Evolutionary conservation across 495 filamentous ascomycete genomes (phyloP), one percentile per base, ranked within the genome.

Genomic region (Trichocladium antarcticum): DNA sequence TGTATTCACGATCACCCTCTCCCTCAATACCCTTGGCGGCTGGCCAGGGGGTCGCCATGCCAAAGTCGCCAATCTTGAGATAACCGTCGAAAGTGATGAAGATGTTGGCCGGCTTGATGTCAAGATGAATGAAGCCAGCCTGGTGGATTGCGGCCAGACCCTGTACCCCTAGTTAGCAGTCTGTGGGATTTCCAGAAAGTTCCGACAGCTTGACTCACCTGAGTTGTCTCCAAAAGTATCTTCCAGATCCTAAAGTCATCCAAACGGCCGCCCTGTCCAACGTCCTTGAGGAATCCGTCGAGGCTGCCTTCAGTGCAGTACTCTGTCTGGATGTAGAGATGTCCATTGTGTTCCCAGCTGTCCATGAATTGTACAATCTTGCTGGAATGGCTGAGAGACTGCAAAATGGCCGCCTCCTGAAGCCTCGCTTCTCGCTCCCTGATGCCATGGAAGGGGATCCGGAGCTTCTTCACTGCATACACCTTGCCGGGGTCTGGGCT

Each of bases 201-300:
- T n/a, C 6, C 9, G n/a, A 50, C 34, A 3, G 2, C 31, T 11
- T 6, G 10, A 73, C 79, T 65, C 75, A 90, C 87, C 72, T 82
- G 69, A 54, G 81, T 74, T 32, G 92, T 55, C 59, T 98, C 92
- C 8, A 93, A 74, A 52, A 95, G 68, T 36, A 97, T 88, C 66
- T 98, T 98, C 92, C 92, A 98, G 57, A 97, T 93, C 21, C 92
- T 75, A 63, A 97, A 98, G 61, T 97, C 92, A 69, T 98, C 92
- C 47, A 98, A 66, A 55, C 90, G 79, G 40, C 85, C 88, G 60
- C 84, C 86, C 42, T 80, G 69, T 6, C 92, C 92, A 50, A 85
- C 80, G 44, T 83, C 74, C 9, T 76, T 70, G 10, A 97, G 75
- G 61, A 96, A 96, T 1, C 78, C 66, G 61, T 92, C 84, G 40